A percentile compares a stretch with the other conserved stretches of the same genome.
Conservation (phyloP, 164 flowering plant species). For the Houttuynia cordata region DNA sequence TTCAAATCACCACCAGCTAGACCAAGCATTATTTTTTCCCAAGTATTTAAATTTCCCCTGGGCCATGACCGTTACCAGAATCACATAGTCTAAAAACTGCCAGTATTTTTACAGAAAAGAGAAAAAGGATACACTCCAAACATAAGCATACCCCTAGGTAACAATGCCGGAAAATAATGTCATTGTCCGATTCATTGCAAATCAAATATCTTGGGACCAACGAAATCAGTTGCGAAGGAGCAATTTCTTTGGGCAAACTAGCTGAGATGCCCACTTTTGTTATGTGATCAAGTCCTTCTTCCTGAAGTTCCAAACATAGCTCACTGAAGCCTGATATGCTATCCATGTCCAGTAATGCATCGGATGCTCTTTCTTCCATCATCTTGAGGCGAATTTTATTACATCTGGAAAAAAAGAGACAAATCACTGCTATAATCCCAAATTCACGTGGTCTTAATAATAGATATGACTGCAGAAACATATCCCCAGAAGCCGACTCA, state of each 20-base stretch:
- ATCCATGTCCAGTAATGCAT: constrained; percentile 58
- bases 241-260: constrained; percentile 21
- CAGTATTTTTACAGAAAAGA: no score
- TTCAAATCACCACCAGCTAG: background rate
- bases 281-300: constrained; percentile 26
- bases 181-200: constrained; percentile 53
- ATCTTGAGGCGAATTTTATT: constrained; percentile 40
- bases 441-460: background rate
- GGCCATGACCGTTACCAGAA: no score
- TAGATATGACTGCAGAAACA: background rate
- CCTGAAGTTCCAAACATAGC: constrained; percentile 38
- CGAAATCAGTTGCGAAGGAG: constrained; percentile 52
- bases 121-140: background rate
- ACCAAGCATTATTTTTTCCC: background rate
- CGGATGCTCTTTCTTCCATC: constrained; percentile 38
- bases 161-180: constrained; percentile 60
- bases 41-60: no score
- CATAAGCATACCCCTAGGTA: constrained; percentile 47
- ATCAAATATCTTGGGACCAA: constrained; percentile 64
- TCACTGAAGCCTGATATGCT: constrained; percentile 76
- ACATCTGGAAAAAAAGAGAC: constrained; percentile 31
- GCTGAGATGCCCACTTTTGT: constrained; percentile 62
- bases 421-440: background rate
- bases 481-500: no score
- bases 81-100: no score